phyloP scores from a whole-genome alignment of 2,329 filamentous ascomycete species.

The Pestalotiopsis sp. region DNA sequence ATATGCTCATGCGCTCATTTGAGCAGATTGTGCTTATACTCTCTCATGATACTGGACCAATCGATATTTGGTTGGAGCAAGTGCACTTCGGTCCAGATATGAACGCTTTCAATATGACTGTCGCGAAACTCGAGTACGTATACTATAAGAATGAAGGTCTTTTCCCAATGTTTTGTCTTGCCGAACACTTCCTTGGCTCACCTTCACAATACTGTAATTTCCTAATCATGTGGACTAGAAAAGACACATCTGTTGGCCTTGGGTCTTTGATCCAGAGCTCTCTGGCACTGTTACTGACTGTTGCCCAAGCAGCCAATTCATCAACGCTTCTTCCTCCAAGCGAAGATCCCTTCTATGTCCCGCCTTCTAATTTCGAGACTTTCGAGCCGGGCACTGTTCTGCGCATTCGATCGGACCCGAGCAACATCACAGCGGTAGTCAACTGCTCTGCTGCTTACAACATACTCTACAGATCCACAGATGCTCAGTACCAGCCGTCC shows the following conservation, averaged over 20 bases:
- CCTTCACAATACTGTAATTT: background rate
- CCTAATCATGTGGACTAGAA: background rate
- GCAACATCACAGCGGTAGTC: conserved; percentile 21
- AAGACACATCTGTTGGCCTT: background rate
- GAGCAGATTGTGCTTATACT: background rate
- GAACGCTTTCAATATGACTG: background rate
- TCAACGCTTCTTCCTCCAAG: conserved; percentile 17
- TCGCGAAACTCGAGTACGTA: background rate
- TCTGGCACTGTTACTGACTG: background rate
- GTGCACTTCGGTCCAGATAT: background rate
- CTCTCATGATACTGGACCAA: background rate
- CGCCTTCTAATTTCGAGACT: conserved; percentile 15
- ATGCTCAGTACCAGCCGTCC: conserved; percentile 28
- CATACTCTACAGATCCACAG: conserved; percentile 37
- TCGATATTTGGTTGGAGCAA: background rate
- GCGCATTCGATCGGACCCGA: conserved; percentile 30
- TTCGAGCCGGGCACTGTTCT: conserved; percentile 36
- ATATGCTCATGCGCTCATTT: background rate
- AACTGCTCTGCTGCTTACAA: conserved; percentile 29
- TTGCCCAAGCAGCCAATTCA: background rate
- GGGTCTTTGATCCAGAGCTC: background rate
- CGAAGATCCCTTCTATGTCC: conserved; percentile 25
- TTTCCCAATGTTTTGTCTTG: background rate
- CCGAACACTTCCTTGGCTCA: background rate
- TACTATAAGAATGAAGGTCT: background rate